Percentiles rank a stretch among this genome's conserved stretches.
Conservation (phyloP, 768 basidiomycete species). For the Pleurotus eryngii region DNA sequence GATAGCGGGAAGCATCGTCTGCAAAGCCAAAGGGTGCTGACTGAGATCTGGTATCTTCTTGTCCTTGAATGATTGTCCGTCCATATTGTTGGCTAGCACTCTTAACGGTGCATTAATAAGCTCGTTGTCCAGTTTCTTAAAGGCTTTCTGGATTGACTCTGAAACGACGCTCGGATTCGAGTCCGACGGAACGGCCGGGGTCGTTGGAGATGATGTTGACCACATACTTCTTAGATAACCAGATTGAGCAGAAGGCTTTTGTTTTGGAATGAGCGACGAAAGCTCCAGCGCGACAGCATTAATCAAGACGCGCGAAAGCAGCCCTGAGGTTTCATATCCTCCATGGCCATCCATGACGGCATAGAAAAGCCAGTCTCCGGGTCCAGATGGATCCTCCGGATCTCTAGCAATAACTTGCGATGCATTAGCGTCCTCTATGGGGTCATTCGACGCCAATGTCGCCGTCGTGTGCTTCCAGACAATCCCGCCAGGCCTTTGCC, state of each 20-base stretch:
- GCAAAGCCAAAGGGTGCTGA: conserved; percentile 64
- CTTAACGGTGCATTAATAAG: conserved; percentile 76
- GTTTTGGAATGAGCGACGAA: conserved; percentile 43
- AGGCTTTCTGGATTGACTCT: conserved; percentile 71
- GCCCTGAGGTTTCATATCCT: conserved; percentile 78
- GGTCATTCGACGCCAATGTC: conserved; percentile 79
- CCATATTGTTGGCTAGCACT: conserved; percentile 57
- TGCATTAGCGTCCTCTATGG: conserved; percentile 87
- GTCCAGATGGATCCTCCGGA: conserved; percentile 50
- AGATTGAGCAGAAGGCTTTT: conserved; percentile 23
- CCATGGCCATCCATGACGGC: conserved; percentile 90
- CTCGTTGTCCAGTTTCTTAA: conserved; percentile 80
- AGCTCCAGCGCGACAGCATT: conserved; percentile 82
- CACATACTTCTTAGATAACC: conserved; percentile 33
- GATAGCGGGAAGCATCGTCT: conserved; percentile 79
- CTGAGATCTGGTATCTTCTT: conserved; percentile 62
- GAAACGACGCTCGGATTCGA: conserved; percentile 51
- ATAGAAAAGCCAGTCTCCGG: conserved; percentile 80
- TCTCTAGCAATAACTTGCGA: conserved; percentile 66
- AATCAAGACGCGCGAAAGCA: conserved; percentile 82
- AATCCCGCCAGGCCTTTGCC: conserved; percentile 49
- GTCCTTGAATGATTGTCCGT: conserved; percentile 46
- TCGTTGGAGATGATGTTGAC: conserved; percentile 24
- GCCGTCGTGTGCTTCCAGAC: conserved; percentile 80
- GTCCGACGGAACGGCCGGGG: conserved; percentile 1